These are phyloP conservation scores for Garcia nutans DNA, from an alignment of 345 rosid species.

Conservation along the genomic window DNA sequence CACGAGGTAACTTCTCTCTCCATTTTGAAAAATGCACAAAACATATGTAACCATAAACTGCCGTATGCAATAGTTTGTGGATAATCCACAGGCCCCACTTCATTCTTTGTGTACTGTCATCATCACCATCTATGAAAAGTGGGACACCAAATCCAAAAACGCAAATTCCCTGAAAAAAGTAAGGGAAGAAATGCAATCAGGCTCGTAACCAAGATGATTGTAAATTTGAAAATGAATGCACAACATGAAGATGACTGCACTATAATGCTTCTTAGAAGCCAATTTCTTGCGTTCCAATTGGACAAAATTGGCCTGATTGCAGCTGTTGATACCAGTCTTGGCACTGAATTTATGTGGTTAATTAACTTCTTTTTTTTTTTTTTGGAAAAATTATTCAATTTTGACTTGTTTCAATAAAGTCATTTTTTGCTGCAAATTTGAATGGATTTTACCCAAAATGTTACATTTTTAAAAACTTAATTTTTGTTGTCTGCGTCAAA, in stretches of 20 bases:
- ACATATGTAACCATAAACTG: conserved; percentile 39
- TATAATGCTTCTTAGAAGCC: background rate
- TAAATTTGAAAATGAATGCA: conserved; percentile 7
- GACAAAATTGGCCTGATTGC: background rate
- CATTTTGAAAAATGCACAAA: conserved; percentile 44
- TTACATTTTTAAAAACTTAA: too few relatives aligned
- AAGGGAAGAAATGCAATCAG: background rate
- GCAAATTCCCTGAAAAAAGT: conserved; percentile 34
- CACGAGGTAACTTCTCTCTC: conserved; percentile 46
- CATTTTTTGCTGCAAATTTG: too few relatives aligned
- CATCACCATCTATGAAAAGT: conserved; percentile 28
- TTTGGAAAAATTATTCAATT: too few relatives aligned
- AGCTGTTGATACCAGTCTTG: background rate
- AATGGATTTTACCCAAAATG: too few relatives aligned
- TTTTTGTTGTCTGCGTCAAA: too few relatives aligned
- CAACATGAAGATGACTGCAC: background rate
- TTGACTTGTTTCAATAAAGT: too few relatives aligned
- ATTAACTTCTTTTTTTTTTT: too few relatives aligned
- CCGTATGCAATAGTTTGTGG: conserved; percentile 35
- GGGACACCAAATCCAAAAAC: conserved; percentile 43
- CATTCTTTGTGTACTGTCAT: conserved; percentile 20
- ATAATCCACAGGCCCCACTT: conserved; percentile 46
- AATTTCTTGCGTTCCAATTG: background rate
- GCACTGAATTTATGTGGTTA: too few relatives aligned
- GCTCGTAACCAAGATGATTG: conserved; percentile 6